Percentiles rank a stretch among this genome's conserved stretches.
These are phyloP conservation scores for Eucalyptus lansdowneana DNA, from an alignment of 345 rosid genomes.

Conservation along the genomic window DNA sequence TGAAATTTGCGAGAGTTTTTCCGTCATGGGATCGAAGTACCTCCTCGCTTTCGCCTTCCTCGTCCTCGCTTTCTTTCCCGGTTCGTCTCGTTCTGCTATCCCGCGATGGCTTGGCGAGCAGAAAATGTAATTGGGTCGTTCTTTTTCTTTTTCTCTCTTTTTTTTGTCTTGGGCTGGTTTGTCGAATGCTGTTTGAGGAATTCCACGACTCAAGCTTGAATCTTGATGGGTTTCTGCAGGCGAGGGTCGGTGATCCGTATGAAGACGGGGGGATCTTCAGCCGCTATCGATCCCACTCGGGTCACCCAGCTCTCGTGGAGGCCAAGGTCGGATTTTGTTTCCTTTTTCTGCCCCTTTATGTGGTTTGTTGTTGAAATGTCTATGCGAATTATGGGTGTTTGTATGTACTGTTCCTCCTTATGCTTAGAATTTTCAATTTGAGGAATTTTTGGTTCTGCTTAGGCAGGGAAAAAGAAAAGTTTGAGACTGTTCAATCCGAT, in stretches of 20 bases:
- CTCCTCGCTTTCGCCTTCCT: constrained; percentile 10
- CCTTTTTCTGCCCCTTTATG: not conserved
- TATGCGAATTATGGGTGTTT: not conserved
- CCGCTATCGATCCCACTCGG: constrained; percentile 60
- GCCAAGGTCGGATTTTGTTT: constrained; percentile 37
- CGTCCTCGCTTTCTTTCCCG: constrained; percentile 21
- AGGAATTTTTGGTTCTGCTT: not conserved
- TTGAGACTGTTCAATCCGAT: not conserved
- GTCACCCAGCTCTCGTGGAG: constrained; percentile 90
- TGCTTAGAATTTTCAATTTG: not conserved
- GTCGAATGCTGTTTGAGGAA: not conserved
- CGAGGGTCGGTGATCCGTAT: constrained; percentile 7
- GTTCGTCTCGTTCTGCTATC: constrained; percentile 2
- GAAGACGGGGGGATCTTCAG: constrained; percentile 30
- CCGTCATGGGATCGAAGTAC: not conserved
- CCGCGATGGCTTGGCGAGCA: constrained; percentile 6
- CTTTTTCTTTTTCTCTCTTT: no score
- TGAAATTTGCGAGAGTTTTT: not conserved
- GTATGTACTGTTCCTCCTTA: not conserved
- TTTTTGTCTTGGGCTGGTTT: not conserved
- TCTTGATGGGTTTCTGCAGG: constrained; percentile 11
- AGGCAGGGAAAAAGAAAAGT: not conserved
- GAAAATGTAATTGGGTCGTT: not conserved
- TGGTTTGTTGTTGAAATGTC: not conserved
- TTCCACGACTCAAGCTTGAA: not conserved